phyloP scores from a whole-genome alignment of 345 rosid genomes.

The Salix exigua region DNA sequence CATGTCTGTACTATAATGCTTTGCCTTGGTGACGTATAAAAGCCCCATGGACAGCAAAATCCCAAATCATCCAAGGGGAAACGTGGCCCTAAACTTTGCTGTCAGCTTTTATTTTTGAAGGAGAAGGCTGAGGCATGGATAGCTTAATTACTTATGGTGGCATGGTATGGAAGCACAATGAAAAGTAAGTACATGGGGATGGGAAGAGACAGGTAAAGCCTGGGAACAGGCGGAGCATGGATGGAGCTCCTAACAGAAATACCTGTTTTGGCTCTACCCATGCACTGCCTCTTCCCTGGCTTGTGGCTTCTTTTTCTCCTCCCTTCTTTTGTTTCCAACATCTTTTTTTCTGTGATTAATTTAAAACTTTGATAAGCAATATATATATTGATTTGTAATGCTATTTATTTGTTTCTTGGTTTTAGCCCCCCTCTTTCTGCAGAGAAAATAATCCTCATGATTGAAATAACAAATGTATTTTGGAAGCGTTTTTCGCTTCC shows the following conservation, averaged over 20 bases:
- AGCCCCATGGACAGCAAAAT: not conserved
- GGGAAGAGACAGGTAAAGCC: conserved; percentile 10
- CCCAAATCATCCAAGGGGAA: not conserved
- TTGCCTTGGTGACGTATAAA: conserved; percentile 1
- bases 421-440: too few relatives aligned
- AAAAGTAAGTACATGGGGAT: not conserved
- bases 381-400: not conserved
- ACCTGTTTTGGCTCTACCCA: conserved; percentile 55
- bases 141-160: not conserved
- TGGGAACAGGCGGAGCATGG: conserved; percentile 77
- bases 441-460: too few relatives aligned
- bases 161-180: not conserved
- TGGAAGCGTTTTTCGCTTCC: not conserved
- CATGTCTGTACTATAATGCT: conserved; percentile 17
- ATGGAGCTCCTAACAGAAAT: conserved; percentile 39
- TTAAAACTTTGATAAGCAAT: not conserved
- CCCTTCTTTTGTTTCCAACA: not conserved
- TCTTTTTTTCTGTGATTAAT: not conserved
- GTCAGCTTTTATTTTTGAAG: too few relatives aligned
- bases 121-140: not conserved
- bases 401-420: not conserved
- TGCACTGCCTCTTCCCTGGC: conserved; percentile 99
- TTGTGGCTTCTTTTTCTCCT: conserved; percentile 23
- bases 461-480: too few relatives aligned
- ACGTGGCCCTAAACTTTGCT: too few relatives aligned